Percentiles rank a stretch among this genome's conserved stretches.
Conservation (phyloP, 805 yeast species). For the Kazachstania africana region DNA sequence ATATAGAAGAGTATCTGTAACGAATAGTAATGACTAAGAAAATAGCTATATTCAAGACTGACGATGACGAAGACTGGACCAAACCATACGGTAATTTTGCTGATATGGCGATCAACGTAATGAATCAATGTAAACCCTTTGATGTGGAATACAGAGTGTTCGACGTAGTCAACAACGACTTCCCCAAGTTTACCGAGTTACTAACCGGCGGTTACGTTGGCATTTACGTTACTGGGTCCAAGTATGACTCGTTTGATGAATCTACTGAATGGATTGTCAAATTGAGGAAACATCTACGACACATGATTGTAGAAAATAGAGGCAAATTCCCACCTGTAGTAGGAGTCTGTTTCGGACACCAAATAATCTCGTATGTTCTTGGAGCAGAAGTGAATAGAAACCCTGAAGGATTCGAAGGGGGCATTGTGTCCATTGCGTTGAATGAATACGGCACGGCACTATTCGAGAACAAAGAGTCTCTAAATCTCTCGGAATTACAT, state of each 20-base stretch:
- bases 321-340: constrained; percentile 34
- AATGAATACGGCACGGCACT: constrained; percentile 27
- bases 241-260: constrained; percentile 32
- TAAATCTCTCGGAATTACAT: constrained; percentile 45
- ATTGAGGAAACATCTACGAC: constrained; percentile 27
- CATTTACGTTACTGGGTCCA: constrained; percentile 37
- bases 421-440: constrained; percentile 39
- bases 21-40: constrained; percentile 3
- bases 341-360: constrained; percentile 87
- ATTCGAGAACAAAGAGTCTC: constrained; percentile 9
- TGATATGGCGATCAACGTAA: constrained; percentile 14
- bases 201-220: constrained; percentile 21
- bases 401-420: constrained; percentile 63
- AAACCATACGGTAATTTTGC: constrained; percentile 19
- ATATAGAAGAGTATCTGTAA: too few relatives aligned
- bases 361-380: constrained; percentile 53
- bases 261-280: constrained; percentile 31
- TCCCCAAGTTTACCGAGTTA: constrained; percentile 17
- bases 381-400: constrained; percentile 50
- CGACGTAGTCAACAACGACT: constrained; percentile 10
- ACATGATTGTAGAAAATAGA: constrained; percentile 6
- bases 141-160: constrained; percentile 12
- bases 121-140: constrained; percentile 8
- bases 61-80: constrained; percentile 13
- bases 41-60: constrained; percentile 21